Conservation (phyloP, 495 filamentous ascomycete species). For the Penicillium paradoxum region DNA sequence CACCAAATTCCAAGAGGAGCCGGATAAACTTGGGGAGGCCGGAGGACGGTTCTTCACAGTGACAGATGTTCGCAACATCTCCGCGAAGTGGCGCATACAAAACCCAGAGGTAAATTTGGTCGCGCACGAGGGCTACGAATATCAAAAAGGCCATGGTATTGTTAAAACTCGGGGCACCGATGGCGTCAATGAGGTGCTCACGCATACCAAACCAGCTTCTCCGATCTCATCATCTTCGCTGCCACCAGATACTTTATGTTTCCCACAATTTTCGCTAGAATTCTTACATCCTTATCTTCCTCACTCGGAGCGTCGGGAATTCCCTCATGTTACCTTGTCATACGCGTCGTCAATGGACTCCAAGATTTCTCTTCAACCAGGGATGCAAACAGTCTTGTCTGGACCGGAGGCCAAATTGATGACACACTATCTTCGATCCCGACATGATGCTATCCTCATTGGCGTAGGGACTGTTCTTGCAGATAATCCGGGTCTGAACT, state of each 20-base stretch:
- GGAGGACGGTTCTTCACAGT: constrained; percentile 47
- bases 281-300: constrained; percentile 48
- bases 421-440: constrained; percentile 82
- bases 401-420: constrained; percentile 78
- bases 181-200: constrained; percentile 9
- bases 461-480: constrained; percentile 78
- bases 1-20: constrained; percentile 46
- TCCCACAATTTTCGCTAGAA: constrained; percentile 39
- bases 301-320: constrained; percentile 24
- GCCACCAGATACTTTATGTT: constrained; percentile 43
- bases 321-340: constrained; percentile 66
- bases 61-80: constrained; percentile 49
- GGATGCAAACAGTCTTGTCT: constrained; percentile 72
- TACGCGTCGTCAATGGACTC: constrained; percentile 89
- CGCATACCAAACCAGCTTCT: constrained; percentile 10
- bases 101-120: constrained; percentile 44
- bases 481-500: constrained; percentile 83
- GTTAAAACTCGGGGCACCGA: constrained; percentile 29
- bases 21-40: constrained; percentile 42
- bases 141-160: constrained; percentile 48
- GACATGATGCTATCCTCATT: constrained; percentile 79
- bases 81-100: constrained; percentile 48
- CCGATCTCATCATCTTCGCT: constrained; percentile 23
- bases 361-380: constrained; percentile 66
- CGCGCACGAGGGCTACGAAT: constrained; percentile 49